Percentiles rank a stretch among this genome's conserved stretches.
These are phyloP conservation scores for Scheffersomyces lignicola DNA, from an alignment of 1,139 yeast genomes.

Conservation along the genomic window DNA sequence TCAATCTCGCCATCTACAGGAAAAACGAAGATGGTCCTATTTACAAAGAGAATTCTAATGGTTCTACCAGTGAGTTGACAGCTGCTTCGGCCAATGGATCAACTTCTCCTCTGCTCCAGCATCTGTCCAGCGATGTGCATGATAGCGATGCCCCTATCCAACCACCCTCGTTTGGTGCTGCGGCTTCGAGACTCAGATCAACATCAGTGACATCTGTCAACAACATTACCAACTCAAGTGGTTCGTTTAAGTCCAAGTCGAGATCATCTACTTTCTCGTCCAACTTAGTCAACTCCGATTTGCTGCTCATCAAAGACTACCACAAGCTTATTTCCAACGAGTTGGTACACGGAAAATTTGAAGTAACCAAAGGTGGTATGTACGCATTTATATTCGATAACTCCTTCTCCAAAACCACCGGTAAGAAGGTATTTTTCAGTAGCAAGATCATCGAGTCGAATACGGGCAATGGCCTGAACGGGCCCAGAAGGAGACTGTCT, in stretches of 20 bases:
- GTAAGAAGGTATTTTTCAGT: conserved; percentile 77
- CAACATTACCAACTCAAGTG: conserved; percentile 34
- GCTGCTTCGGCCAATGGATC: conserved; percentile 3
- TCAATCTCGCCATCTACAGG: conserved; percentile 62
- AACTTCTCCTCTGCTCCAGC: conserved; percentile 4
- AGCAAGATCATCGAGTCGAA: conserved; percentile 36
- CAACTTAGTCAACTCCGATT: conserved; percentile 31
- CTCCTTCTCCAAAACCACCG: conserved; percentile 81
- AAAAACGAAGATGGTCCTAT: conserved; percentile 30
- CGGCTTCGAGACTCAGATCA: conserved; percentile 6
- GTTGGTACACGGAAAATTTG: conserved; percentile 61
- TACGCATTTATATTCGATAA: conserved; percentile 92
- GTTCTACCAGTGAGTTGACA: conserved; percentile 4
- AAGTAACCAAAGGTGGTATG: conserved; percentile 58
- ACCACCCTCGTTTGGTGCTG: conserved; percentile 5
- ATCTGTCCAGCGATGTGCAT: neutral
- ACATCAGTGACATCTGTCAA: conserved; percentile 15
- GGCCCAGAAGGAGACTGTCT: neutral
- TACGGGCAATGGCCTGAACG: neutral
- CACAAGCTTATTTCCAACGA: conserved; percentile 55
- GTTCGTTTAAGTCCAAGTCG: conserved; percentile 34
- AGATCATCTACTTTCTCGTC: conserved; percentile 35
- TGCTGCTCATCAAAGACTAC: conserved; percentile 41
- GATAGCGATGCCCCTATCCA: conserved; percentile 1
- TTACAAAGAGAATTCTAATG: conserved; percentile 5